phyloP scores from a whole-genome alignment of 2,329 filamentous ascomycete genomes.

The Camillea tinctor region DNA sequence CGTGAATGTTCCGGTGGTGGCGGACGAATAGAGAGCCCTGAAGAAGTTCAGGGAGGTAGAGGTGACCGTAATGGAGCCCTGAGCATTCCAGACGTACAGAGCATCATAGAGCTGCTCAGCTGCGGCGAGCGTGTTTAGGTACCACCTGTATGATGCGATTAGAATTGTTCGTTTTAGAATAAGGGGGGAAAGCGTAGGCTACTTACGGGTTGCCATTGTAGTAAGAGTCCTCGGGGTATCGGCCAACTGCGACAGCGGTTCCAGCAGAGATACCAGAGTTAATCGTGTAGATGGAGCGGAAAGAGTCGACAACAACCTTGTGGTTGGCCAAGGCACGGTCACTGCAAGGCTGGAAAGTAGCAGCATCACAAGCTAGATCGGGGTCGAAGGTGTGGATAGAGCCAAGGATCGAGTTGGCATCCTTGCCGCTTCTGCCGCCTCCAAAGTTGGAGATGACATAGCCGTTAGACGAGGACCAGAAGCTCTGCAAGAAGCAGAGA shows the following conservation, averaged over 20 bases:
- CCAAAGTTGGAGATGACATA: conserved; percentile 70
- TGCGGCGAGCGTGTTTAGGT: conserved; percentile 71
- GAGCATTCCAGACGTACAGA: conserved; percentile 65
- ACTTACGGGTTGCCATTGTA: conserved; percentile 68
- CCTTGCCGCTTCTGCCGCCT: conserved; percentile 64
- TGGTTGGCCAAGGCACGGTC: conserved; percentile 69
- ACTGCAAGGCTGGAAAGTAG: conserved; percentile 78
- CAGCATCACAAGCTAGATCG: conserved; percentile 60
- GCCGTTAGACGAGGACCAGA: conserved; percentile 62
- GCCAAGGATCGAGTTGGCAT: conserved; percentile 67
- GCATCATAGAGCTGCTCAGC: conserved; percentile 81
- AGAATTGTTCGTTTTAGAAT: conserved; percentile 1
- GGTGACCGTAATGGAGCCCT: conserved; percentile 64
- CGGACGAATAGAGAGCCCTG: conserved; percentile 58
- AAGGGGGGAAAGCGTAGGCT: not conserved
- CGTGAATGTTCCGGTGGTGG: conserved; percentile 61
- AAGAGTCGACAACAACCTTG: conserved; percentile 73
- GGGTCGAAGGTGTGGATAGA: conserved; percentile 71
- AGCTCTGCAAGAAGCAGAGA: conserved; percentile 71
- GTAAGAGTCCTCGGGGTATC: conserved; percentile 73
- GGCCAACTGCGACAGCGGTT: conserved; percentile 59
- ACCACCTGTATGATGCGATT: conserved; percentile 54
- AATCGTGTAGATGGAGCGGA: conserved; percentile 67
- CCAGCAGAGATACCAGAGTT: conserved; percentile 64
- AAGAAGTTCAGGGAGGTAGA: conserved; percentile 70